These are phyloP conservation scores for Syncephalastrum sp. DNA, from an alignment of 371 early-diverging fungal genomes.

Conservation along the genomic window DNA sequence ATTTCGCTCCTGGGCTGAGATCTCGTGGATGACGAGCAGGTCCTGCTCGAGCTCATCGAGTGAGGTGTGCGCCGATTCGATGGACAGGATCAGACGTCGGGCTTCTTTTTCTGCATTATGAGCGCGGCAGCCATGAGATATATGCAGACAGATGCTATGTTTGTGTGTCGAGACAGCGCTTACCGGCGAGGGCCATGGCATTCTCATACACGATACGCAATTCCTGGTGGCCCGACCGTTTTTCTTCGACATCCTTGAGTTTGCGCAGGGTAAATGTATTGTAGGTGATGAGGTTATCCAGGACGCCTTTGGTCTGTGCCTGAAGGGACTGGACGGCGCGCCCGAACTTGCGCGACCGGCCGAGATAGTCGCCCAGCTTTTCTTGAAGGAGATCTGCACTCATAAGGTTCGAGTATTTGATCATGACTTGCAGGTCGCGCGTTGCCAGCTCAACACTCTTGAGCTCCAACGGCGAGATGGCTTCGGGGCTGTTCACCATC, in stretches of 20 bases:
- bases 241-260: slow-evolving; percentile 31
- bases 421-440: slow-evolving; percentile 42
- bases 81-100: slow-evolving; percentile 32
- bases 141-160: slow-evolving; percentile 3
- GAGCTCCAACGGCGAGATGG: slow-evolving; percentile 38
- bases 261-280: slow-evolving; percentile 41
- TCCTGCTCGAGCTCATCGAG: slow-evolving; percentile 38
- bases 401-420: slow-evolving; percentile 40
- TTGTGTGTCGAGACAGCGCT: background rate
- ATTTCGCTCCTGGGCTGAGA: slow-evolving; percentile 35
- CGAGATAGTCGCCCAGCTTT: slow-evolving; percentile 39
- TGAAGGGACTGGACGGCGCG: slow-evolving; percentile 34
- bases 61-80: slow-evolving; percentile 31
- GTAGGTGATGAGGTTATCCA: slow-evolving; percentile 49
- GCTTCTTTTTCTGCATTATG: slow-evolving; percentile 31
- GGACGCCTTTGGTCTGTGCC: slow-evolving; percentile 26
- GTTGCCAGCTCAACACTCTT: slow-evolving; percentile 48
- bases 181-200: slow-evolving; percentile 41
- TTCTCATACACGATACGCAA: slow-evolving; percentile 36
- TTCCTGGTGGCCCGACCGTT: slow-evolving; percentile 33
- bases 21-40: slow-evolving; percentile 41
- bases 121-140: background rate
- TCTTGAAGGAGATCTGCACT: slow-evolving; percentile 29
- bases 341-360: slow-evolving; percentile 33
- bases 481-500: slow-evolving; percentile 27